A percentile compares a stretch with the other conserved stretches of the same genome.
These are phyloP conservation scores for Saccharomycopsis sp. DNA, from an alignment of 805 yeast species.

Conservation along the genomic window DNA sequence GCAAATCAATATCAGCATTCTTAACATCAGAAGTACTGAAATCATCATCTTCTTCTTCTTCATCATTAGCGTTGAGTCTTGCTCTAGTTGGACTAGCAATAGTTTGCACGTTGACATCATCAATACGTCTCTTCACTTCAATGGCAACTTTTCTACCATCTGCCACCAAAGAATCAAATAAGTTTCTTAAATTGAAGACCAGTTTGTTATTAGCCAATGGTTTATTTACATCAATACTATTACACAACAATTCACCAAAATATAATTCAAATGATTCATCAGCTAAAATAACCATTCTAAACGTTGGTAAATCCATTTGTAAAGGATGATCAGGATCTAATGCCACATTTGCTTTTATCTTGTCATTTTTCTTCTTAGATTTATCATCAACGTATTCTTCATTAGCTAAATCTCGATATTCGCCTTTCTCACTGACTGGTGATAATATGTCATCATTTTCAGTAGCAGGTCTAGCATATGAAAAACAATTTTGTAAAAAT, in stretches of 20 bases:
- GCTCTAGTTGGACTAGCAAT: constrained; percentile 1
- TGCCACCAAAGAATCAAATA: constrained; percentile 85
- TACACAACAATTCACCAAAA: constrained; percentile 60
- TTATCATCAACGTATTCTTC: constrained; percentile 28
- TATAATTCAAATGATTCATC: constrained; percentile 89
- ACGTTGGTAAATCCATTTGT: constrained; percentile 72
- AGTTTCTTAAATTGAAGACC: constrained; percentile 62
- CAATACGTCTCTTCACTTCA: constrained; percentile 84
- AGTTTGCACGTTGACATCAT: constrained; percentile 35
- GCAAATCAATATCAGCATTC: constrained; percentile 15
- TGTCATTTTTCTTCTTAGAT: constrained; percentile 26
- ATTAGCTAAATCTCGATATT: constrained; percentile 38
- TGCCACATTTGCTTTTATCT: constrained; percentile 64
- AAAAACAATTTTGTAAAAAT: constrained; percentile 82
- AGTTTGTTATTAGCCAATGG: constrained; percentile 39
- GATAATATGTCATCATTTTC: no score
- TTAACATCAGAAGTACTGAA: constrained; percentile 9
- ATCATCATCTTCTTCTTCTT: constrained; percentile 20
- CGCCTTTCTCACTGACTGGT: constrained; percentile 13
- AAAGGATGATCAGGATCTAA: constrained; percentile 75
- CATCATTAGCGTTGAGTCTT: constrained; percentile 1
- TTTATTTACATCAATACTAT: constrained; percentile 60
- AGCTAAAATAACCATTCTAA: constrained; percentile 89
- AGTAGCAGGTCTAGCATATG: constrained; percentile 73
- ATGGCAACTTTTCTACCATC: constrained; percentile 91